Conservation (phyloP, 345 rosid genomes). For the Alliaria petiolata region DNA sequence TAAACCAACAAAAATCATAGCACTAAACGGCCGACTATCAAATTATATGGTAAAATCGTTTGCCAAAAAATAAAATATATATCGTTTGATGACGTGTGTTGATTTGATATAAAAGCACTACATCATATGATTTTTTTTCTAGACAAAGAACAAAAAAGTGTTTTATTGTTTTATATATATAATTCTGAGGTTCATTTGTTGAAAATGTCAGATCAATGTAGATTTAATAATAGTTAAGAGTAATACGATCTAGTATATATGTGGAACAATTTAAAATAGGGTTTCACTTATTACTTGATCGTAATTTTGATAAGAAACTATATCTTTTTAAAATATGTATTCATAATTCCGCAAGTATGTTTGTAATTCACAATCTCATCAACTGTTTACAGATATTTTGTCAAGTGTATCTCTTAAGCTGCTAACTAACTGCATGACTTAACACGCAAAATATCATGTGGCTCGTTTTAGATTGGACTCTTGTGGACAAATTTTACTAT, state of each 20-base stretch:
- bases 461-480: conserved; percentile 14
- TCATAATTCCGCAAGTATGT: background rate
- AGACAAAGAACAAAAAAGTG: too few species aligned
- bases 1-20: background rate
- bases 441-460: conserved; percentile 23
- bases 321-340: background rate
- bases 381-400: background rate
- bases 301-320: background rate
- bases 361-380: background rate
- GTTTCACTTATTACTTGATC: background rate
- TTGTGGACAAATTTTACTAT: conserved; percentile 12
- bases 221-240: background rate
- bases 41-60: too few species aligned
- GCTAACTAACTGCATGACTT: conserved; percentile 2
- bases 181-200: background rate
- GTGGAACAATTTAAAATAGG: background rate
- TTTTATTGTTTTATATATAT: too few species aligned
- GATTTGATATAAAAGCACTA: background rate
- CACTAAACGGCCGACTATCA: background rate
- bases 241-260: background rate
- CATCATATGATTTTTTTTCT: background rate
- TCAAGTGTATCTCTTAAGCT: background rate
- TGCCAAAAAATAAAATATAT: too few species aligned
- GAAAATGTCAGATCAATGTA: background rate
- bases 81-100: too few species aligned